Evolutionary conservation across 2,329 filamentous ascomycete genomes (phyloP).

Genomic region (Myriosclerotinia scirpicola): DNA sequence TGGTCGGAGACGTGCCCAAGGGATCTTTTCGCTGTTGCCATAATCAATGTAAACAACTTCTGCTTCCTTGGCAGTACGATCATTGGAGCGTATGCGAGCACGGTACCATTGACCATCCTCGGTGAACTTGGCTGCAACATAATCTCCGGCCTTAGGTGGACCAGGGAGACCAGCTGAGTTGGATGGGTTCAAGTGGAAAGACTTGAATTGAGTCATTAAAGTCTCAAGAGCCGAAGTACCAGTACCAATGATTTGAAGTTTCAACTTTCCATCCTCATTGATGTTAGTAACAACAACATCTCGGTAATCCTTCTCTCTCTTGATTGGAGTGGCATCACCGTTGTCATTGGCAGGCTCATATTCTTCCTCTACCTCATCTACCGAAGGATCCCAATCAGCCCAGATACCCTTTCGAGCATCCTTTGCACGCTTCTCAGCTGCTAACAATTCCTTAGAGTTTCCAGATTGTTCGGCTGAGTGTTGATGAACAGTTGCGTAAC

Average conservation of each 20-base stretch:
- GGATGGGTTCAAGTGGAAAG: constrained; percentile 81
- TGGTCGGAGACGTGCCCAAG: constrained; percentile 82
- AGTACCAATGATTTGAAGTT: constrained; percentile 86
- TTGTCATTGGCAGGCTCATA: constrained; percentile 52
- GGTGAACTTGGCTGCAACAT: constrained; percentile 87
- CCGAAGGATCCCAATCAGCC: constrained; percentile 90
- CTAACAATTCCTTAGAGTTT: constrained; percentile 81
- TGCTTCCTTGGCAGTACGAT: constrained; percentile 82
- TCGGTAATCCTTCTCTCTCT: constrained; percentile 81
- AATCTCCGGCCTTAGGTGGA: constrained; percentile 86
- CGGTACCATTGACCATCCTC: constrained; percentile 94
- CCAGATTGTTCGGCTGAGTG: constrained; percentile 97
- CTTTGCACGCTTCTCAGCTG: constrained; percentile 86
- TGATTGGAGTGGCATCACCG: constrained; percentile 52
- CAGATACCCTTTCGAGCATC: constrained; percentile 84
- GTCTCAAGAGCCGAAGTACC: constrained; percentile 82
- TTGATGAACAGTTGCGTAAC: constrained; percentile 84
- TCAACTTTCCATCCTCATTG: constrained; percentile 77
- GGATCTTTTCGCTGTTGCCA: constrained; percentile 86
- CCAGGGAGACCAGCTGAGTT: constrained; percentile 73
- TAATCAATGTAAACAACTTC: constrained; percentile 96
- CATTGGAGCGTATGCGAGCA: constrained; percentile 85
- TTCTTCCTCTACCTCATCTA: constrained; percentile 67
- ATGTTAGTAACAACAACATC: constrained; percentile 92
- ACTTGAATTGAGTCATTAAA: constrained; percentile 87